These are phyloP conservation scores for Alternaria infectoria DNA, from an alignment of 2,329 filamentous ascomycete genomes.

Conservation along the genomic window DNA sequence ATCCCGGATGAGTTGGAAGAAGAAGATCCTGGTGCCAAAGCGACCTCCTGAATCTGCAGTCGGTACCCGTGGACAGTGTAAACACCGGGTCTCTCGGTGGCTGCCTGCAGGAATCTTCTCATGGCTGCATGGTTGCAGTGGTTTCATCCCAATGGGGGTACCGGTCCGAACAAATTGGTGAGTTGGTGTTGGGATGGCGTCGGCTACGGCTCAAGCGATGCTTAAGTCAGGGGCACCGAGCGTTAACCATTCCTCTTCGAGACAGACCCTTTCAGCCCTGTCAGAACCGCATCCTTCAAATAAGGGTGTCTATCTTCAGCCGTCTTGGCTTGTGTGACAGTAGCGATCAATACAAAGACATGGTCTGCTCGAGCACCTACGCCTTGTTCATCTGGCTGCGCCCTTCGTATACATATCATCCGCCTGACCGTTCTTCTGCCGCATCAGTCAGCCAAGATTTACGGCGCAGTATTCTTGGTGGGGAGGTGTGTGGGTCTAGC, in stretches of 20 bases:
- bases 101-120: constrained; percentile 13
- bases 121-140: constrained; percentile 5
- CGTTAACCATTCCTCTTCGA: constrained; percentile 5
- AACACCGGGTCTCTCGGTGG: constrained; percentile 2
- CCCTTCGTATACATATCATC: background rate
- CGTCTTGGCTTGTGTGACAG: background rate
- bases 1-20: background rate
- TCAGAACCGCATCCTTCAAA: background rate
- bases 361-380: background rate
- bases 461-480: background rate
- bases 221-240: constrained; percentile 15
- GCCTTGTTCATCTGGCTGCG: background rate
- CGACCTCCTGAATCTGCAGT: background rate
- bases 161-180: constrained; percentile 8
- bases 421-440: background rate
- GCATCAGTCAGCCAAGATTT: background rate
- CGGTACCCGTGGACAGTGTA: background rate
- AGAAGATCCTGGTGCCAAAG: background rate
- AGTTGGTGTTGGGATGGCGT: constrained; percentile 10
- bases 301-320: background rate
- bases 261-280: background rate
- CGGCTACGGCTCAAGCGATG: constrained; percentile 7
- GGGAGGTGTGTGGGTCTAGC: background rate
- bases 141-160: constrained; percentile 18
- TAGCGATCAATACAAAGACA: background rate